These are phyloP conservation scores for Ogataea haglerorum DNA, from an alignment of 805 yeast genomes.

Conservation along the genomic window DNA sequence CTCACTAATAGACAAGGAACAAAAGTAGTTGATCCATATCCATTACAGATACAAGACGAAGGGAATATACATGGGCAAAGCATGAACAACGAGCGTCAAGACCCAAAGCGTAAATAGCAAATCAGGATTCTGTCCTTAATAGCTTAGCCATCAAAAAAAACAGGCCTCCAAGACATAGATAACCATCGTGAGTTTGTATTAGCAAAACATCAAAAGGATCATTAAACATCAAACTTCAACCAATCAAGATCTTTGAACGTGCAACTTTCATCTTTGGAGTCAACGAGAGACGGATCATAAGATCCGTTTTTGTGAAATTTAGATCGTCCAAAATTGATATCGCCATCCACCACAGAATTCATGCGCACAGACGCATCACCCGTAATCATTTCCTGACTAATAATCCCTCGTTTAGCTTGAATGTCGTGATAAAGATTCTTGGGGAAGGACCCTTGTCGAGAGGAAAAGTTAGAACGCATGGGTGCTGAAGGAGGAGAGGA, in stretches of 20 bases:
- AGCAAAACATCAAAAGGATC: too few relatives aligned
- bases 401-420: conserved; percentile 25
- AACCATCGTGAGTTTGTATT: too few relatives aligned
- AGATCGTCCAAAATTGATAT: neutral
- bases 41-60: too few relatives aligned
- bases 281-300: neutral
- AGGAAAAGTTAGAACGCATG: conserved; percentile 17
- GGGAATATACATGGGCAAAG: too few relatives aligned
- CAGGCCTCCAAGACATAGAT: too few relatives aligned
- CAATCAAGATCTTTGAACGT: conserved; percentile 32
- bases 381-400: neutral
- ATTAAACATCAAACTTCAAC: conserved; percentile 35
- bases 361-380: neutral
- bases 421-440: conserved; percentile 29
- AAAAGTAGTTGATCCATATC: too few relatives aligned
- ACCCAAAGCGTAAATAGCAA: too few relatives aligned
- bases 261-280: neutral
- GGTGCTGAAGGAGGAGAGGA: conserved; percentile 23
- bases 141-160: too few relatives aligned
- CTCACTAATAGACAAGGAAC: too few relatives aligned
- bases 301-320: neutral
- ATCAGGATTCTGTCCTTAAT: too few relatives aligned
- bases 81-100: too few relatives aligned
- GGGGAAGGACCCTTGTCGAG: conserved; percentile 28
- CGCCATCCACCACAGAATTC: neutral